Evolutionary conservation across 2,329 filamentous ascomycete species (phyloP), one percentile per base, ranked within the genome.

Genomic region (Ophiostoma sp.): DNA sequence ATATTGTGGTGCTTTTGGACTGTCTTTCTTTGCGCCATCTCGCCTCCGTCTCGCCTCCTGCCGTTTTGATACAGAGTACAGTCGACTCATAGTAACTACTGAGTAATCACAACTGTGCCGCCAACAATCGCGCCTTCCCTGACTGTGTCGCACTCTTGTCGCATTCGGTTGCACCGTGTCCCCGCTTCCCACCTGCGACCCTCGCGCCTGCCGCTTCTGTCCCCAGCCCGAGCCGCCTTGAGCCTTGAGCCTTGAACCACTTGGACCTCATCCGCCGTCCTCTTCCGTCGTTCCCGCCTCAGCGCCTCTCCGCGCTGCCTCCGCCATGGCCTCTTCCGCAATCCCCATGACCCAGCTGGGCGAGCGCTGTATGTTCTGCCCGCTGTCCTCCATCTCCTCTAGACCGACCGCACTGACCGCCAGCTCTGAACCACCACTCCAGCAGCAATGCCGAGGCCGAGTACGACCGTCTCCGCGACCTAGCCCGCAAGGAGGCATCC

Each of bases 401-500:
- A 17, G 17, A 5, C 48, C n/a, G 23, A 10, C 8, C 10, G 71
- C 64, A 39, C 68, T 67, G 44, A 67, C 71, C 3, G 13, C 36
- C 77, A 94, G 92, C 90, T 79, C 92, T 94, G 83, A 92, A 89
- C 80, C 89, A 93, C 78, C 85, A 84, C 71, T 84, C 89, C 74
- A 87, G 86, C 77, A 82, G 82, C 75, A 85, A 89, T 71, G 84
- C 87, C 70, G 94, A 98, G 83, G 87, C 85, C 75, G 94, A 98
- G 81, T 98, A 98, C 80, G 94, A 98, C 78, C 91, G 92, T 69
- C 86, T 98, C 64, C 92, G 95, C 76, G 89, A 90, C 75, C 85
- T 94, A 23, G 95, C 94, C 23, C 89, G 92, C 73, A 84, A 88
- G 76, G 94, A 97, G 83, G 92, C 90, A 71, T 82, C 84, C 68